Evolutionary conservation across 441 rosid genomes (phyloP).

Genomic region (Dalechampia spathulata): DNA sequence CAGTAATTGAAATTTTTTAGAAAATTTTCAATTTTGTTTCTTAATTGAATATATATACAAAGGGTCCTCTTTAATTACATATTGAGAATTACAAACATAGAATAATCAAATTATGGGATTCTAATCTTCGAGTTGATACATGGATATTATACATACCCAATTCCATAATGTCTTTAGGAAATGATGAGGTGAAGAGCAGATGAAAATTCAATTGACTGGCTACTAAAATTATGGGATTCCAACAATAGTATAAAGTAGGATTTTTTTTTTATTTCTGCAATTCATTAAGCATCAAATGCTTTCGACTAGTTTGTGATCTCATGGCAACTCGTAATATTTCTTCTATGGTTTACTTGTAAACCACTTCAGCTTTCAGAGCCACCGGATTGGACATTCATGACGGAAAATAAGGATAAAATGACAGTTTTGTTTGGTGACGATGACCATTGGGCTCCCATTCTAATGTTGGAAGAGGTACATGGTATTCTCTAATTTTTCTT

Average conservation of each 20-base stretch:
- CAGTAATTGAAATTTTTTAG: not conserved
- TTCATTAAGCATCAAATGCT: no score
- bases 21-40: not conserved
- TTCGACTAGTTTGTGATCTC: not conserved
- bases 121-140: no score
- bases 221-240: no score
- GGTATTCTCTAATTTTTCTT: not conserved
- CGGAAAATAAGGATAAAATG: slow-evolving; percentile 41
- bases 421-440: slow-evolving; percentile 59
- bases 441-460: slow-evolving; percentile 79
- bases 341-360: not conserved
- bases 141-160: no score
- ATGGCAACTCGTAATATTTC: not conserved
- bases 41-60: no score
- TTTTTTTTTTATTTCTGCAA: not conserved
- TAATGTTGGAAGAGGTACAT: slow-evolving; percentile 65
- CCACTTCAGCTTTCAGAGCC: slow-evolving; percentile 44
- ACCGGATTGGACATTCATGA: slow-evolving; percentile 65
- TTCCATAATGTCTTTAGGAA: no score
- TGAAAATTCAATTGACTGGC: no score
- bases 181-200: no score
- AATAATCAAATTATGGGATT: no score
- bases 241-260: no score
- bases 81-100: no score
- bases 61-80: no score